Percentiles rank a stretch among this genome's conserved stretches.
Conservation (phyloP, 257 asterid genomes). For the Linaria vulgaris region DNA sequence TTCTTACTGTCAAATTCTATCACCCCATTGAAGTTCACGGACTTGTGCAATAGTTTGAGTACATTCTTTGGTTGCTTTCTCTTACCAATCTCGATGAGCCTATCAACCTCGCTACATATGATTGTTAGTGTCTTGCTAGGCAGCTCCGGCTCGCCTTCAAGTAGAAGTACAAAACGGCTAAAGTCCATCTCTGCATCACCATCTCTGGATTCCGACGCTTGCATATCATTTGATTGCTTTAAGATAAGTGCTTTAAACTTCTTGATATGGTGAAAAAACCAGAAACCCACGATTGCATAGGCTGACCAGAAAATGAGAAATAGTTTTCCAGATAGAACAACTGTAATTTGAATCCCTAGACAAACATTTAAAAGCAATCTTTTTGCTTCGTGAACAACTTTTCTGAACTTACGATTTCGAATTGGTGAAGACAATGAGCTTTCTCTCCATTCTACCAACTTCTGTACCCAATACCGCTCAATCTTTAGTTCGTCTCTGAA, state of each 20-base stretch:
- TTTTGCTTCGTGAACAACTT: slow-evolving; percentile 13
- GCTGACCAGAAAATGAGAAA: neutral
- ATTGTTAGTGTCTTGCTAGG: neutral
- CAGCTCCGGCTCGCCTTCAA: slow-evolving; percentile 24
- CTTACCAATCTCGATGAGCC: neutral
- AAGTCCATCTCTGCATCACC: slow-evolving; percentile 1
- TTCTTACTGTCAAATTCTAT: neutral
- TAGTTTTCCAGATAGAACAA: slow-evolving; percentile 12
- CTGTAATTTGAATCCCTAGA: neutral
- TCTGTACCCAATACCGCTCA: slow-evolving; percentile 15
- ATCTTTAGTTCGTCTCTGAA: slow-evolving; percentile 6
- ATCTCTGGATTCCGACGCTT: neutral
- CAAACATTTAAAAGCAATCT: neutral
- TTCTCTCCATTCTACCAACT: slow-evolving; percentile 24
- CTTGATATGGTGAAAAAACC: neutral
- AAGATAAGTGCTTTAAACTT: neutral
- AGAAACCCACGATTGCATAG: neutral
- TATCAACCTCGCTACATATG: slow-evolving; percentile 8
- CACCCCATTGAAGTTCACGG: slow-evolving; percentile 2
- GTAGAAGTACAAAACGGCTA: slow-evolving; percentile 17
- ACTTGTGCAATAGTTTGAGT: slow-evolving; percentile 16
- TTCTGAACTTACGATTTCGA: neutral
- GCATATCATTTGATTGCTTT: neutral
- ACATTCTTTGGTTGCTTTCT: neutral
- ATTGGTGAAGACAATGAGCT: slow-evolving; percentile 7